These are phyloP conservation scores for Vickermania ingenoplastis DNA, from an alignment of 208 protist genomes.

Conservation along the genomic window DNA sequence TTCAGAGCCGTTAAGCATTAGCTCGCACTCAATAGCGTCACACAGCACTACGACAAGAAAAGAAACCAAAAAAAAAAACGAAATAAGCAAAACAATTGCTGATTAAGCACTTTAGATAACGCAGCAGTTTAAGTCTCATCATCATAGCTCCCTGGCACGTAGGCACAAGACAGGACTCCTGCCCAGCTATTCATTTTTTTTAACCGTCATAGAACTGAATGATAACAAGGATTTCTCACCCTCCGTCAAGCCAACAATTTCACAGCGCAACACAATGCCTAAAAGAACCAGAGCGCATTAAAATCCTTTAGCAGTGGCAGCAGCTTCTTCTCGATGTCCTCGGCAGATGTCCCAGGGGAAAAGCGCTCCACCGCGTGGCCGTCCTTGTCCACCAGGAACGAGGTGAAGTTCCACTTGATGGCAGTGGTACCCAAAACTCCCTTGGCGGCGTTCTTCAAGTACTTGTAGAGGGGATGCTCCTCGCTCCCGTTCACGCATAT, in stretches of 20 bases:
- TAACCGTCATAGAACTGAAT: too few relatives aligned
- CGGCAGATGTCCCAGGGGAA: conserved; percentile 21
- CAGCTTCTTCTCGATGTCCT: conserved; percentile 49
- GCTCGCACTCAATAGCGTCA: not conserved
- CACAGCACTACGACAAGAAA: not conserved
- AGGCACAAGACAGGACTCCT: too few relatives aligned
- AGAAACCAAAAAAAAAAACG: not conserved
- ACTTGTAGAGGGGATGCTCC: conserved; percentile 69
- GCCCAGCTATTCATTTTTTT: too few relatives aligned
- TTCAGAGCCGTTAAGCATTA: too few relatives aligned
- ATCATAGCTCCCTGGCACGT: too few relatives aligned
- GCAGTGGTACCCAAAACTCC: conserved; percentile 34
- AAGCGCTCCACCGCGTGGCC: conserved; percentile 68
- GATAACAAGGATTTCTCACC: too few relatives aligned
- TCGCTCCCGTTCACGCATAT: conserved; percentile 83
- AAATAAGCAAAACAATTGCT: not conserved
- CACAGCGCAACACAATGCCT: too few relatives aligned
- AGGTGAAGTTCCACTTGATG: conserved; percentile 94
- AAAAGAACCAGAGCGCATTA: too few relatives aligned
- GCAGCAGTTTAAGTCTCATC: not conserved
- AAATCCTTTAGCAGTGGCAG: conserved; percentile 12
- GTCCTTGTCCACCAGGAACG: conserved; percentile 79
- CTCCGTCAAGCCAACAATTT: too few relatives aligned
- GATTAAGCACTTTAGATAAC: not conserved
- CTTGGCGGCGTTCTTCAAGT: conserved; percentile 63